phyloP scores from a whole-genome alignment of 495 filamentous ascomycete species.

The Lasiosphaeris hirsuta region DNA sequence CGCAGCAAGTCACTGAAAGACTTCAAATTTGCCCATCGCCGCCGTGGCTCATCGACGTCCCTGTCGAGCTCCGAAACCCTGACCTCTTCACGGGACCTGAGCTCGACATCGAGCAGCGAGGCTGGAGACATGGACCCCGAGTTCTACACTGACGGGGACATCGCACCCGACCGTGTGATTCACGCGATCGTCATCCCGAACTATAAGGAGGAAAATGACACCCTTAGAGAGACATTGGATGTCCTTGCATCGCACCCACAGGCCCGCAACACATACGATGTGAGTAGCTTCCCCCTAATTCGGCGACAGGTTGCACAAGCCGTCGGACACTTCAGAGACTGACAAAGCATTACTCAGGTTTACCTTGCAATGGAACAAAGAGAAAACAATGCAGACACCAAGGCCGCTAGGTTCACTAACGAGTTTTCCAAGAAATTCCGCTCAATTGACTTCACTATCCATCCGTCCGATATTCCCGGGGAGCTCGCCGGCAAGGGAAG shows the following conservation, averaged over 20 bases:
- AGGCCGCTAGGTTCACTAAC: conserved; percentile 51
- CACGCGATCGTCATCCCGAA: conserved; percentile 67
- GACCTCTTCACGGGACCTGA: conserved; percentile 43
- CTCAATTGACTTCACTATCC: conserved; percentile 57
- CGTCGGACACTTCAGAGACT: not conserved
- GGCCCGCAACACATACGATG: conserved; percentile 62
- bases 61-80: conserved; percentile 50
- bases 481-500: conserved; percentile 67
- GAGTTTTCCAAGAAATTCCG: conserved; percentile 58
- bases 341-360: conserved; percentile 46
- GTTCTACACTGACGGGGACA: conserved; percentile 36
- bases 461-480: conserved; percentile 57
- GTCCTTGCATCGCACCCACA: conserved; percentile 63
- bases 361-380: conserved; percentile 71
- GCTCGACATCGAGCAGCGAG: conserved; percentile 47
- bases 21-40: conserved; percentile 42
- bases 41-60: conserved; percentile 49
- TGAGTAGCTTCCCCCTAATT: conserved; percentile 37
- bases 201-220: conserved; percentile 66
- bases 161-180: conserved; percentile 42
- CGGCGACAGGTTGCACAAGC: not conserved
- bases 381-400: conserved; percentile 50
- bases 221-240: conserved; percentile 59
- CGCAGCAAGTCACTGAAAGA: conserved; percentile 38
- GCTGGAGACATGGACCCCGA: conserved; percentile 44